Base-by-base conservation (phyloP, 2,329 filamentous ascomycete genomes). In the Trichoderma lentiforme region DNA sequence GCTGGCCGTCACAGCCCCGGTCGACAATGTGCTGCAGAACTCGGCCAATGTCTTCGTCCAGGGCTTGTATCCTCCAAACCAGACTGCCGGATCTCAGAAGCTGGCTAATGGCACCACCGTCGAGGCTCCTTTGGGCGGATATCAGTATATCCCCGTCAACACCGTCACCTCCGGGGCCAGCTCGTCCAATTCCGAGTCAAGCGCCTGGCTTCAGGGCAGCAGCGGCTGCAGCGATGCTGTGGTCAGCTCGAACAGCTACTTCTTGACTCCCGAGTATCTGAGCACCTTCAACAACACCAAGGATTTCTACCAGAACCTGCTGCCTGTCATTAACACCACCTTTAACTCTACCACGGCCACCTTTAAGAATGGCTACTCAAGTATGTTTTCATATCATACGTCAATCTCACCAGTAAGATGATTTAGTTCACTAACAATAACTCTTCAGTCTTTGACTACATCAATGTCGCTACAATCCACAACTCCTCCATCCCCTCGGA, bases 41-140 rank as follows among this genome's bases (percentile, higher is more conserved):
- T 95, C 93, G 3, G 93, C 93, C 72, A 85, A 88, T 60, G 92
- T 89, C 36, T 97, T 97, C 83, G 83, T 95, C 34, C 95, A 97
- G 83, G 94, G 90, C 34, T 86, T 98, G 24, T 98, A 97, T 79
- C 95, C 95, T 11, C 93, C 95, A 1, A 89, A 91, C 1, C 89
- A 51, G 62, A 39, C 24, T n/a, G 89, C 71, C 57, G 74, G 79
- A 15, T 79, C 85, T 43, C 86, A 93, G 81, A 89, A 84, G 2
- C 87, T 97, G 53, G 89, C 88, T 76, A 94, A 97, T 80, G 92
- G 92, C 64, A 88, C 88, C 26, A 84, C 82, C 4, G 84, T 95
- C 14, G 83, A 89, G 71, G 84, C 90, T 1, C 94, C 95, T 0
- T 83, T 97, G 78, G 85, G 89, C 73, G 94, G 94, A 30, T 97